Evolutionary conservation across 2,329 filamentous ascomycete genomes (phyloP), one percentile per base, ranked within the genome.

Genomic region (Colletotrichum spinosum): DNA sequence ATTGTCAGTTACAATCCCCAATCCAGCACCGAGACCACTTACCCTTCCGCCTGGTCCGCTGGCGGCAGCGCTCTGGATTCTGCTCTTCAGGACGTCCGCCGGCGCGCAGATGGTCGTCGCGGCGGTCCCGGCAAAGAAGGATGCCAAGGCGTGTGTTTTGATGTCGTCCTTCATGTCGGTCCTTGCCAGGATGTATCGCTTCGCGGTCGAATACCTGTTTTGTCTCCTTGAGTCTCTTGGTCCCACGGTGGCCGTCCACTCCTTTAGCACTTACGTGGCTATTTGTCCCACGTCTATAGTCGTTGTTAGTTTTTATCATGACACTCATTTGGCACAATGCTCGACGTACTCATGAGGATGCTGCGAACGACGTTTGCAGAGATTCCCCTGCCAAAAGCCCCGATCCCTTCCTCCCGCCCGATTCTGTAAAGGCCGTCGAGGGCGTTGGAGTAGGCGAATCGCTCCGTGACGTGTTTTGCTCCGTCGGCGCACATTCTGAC

Each of bases 401-500:
- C 60, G n/a, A 79, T 6, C 0, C 80, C 80, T 56, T 82, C 80
- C 7, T 82, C 80, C 1, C 71, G 64, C 4, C 71, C 74, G 25
- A 79, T 76, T 12, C 76, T 71, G 25, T 72, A 69, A 48, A 75
- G 63, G 9, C 76, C 80, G 17, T 74, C 63, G 0, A 80, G 9
- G 0, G 79, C 77, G 44, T 82, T 80, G 0, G 74, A 69, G 58
- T 82, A 81, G 6, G 63, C 66, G 51, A 79, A 80, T n/a, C 77
- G 73, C 54, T 82, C 72, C 0, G 68, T 67, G 0, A 70, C 68
- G 1, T 73, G 61, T 65, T 78, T 81, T 0, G 80, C 80, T 1
- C 79, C 80, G 69, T 82, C 80, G 12, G 80, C 78, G 63, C 80
- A 82, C 80, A 82, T 82, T 7, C 80, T 72, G 0, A 82, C 80